Evolutionary conservation across 2,329 filamentous ascomycete genomes (phyloP), one percentile per base, ranked within the genome.

Genomic region (Fonsecaea multimorphosa): DNA sequence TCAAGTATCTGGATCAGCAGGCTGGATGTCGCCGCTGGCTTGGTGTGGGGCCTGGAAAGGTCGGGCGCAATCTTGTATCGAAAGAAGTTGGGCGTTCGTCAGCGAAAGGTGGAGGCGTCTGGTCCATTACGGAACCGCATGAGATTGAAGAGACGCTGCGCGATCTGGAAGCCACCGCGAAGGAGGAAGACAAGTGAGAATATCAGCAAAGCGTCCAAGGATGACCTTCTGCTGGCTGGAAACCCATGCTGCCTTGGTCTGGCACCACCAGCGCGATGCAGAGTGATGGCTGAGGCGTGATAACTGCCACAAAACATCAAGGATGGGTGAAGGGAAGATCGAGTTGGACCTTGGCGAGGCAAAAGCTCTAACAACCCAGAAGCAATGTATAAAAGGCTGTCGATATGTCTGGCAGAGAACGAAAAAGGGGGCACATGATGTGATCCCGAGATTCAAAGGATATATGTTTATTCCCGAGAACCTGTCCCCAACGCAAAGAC

Each of bases 31-130:
- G 89, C 72, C 84, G 93, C 63, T 97, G 94, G 90, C 86, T 98
- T 57, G 94, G 94, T 51, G 92, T 98, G 68, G 94, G 94, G 0
- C 94, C 94, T 0, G 94, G 94, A 4, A 96, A 96, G 76, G 94
- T 98, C 1, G 94, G 94, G 0, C 85, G 93, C 64, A 97, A 97
- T 76, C 82, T 98, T 7, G 93, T 98, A 1, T 93, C 93, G 12
- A 97, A 97, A 54, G 94, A 97, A 79, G 93, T 97, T 2, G 93
- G 93, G 9, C 87, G 89, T 73, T 91, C 95, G 62, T 81, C 86
- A 16, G 86, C 94, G 56, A 96, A 94, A 76, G 93, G 93, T 1
- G 93, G 93, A 56, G 94, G 94, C 1, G 93, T 97, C 0, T 97
- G 93, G 93, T 93, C 90, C 3, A 91, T 97, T 61, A 93, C 88